These are phyloP conservation scores for Musa itinerans DNA, from an alignment of 176 grass and related monocot genomes.

Conservation along the genomic window DNA sequence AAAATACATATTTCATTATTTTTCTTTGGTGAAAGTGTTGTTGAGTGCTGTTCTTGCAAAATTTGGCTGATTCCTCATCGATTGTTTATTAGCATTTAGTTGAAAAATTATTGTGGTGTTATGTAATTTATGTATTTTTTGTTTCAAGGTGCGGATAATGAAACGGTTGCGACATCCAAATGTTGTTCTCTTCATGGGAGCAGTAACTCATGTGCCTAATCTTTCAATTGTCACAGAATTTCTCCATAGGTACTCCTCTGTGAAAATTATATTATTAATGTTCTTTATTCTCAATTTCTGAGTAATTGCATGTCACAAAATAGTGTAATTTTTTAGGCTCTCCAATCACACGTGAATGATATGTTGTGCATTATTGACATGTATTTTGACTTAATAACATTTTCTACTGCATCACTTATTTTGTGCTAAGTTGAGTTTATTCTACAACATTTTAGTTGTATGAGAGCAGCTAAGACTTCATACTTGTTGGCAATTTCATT, in stretches of 20 bases:
- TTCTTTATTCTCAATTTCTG: background rate
- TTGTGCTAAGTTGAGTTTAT: too few relatives aligned
- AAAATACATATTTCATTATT: too few relatives aligned
- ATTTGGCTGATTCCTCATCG: background rate
- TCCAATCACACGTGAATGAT: too few relatives aligned
- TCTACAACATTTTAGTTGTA: too few relatives aligned
- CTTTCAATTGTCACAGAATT: constrained; percentile 97
- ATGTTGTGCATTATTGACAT: background rate
- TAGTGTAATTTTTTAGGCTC: background rate
- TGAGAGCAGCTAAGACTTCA: too few relatives aligned
- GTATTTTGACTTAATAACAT: background rate
- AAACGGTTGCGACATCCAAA: constrained; percentile 88
- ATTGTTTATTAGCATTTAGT: background rate
- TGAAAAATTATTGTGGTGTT: background rate
- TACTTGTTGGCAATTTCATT: too few relatives aligned
- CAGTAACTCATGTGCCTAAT: constrained; percentile 83
- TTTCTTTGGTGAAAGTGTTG: too few relatives aligned
- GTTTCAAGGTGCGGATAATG: constrained; percentile 83
- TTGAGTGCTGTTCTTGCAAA: background rate
- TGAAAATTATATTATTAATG: background rate
- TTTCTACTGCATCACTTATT: too few relatives aligned
- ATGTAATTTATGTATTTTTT: constrained; percentile 13
- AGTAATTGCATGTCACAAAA: background rate
- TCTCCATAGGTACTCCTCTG: constrained; percentile 67
- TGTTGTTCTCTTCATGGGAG: constrained; percentile 99